These are phyloP conservation scores for Lagenidium giganteum DNA, from an alignment of 352 stramenopile species.

Conservation along the genomic window DNA sequence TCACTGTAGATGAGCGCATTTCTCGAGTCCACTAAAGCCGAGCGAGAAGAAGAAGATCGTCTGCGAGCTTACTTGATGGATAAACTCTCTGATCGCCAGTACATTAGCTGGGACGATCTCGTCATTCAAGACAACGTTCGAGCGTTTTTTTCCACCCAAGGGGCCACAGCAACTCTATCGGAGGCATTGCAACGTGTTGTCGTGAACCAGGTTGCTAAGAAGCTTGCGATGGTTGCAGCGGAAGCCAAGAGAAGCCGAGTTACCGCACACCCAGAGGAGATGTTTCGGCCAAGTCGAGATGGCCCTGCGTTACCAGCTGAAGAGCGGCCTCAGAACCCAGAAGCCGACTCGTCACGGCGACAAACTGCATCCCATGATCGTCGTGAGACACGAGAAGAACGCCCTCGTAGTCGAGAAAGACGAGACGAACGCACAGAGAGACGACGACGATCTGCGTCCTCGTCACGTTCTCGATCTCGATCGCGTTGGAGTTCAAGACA, in stretches of 20 bases:
- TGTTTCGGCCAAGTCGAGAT: too few species aligned
- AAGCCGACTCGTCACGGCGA: too few species aligned
- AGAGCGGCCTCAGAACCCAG: too few species aligned
- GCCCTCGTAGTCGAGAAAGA: conserved; percentile 7
- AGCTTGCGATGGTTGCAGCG: not conserved
- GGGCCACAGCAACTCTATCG: not conserved
- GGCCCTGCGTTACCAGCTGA: not conserved
- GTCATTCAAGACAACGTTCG: conserved; percentile 8
- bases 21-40: conserved; percentile 12
- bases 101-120: conserved; percentile 12
- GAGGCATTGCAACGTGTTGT: conserved; percentile 13
- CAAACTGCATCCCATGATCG: too few species aligned
- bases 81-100: conserved; percentile 9
- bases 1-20: conserved; percentile 16
- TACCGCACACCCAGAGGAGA: not conserved
- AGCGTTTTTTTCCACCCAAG: not conserved
- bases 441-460: conserved; percentile 21
- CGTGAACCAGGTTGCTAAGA: conserved; percentile 11
- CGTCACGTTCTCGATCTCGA: conserved; percentile 27
- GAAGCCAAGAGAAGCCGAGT: conserved; percentile 1
- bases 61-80: conserved; percentile 7
- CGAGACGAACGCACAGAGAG: too few species aligned
- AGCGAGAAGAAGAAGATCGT: conserved; percentile 6
- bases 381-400: not conserved
- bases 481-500: conserved; percentile 11